Conservation (phyloP, 2,329 filamentous ascomycete species). For the Myriosclerotinia duriaeana region DNA sequence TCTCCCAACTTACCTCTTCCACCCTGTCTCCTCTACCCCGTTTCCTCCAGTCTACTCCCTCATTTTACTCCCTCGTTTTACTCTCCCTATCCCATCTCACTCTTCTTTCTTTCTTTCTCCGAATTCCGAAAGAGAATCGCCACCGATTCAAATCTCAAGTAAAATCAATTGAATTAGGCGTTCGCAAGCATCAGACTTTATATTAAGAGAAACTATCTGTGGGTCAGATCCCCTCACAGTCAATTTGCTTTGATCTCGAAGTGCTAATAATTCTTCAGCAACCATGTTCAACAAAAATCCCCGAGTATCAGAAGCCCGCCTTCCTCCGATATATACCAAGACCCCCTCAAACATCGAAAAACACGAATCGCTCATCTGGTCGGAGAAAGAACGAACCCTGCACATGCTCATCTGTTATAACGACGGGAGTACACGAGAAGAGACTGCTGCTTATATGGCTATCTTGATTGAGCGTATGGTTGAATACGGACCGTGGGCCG, state of each 20-base stretch:
- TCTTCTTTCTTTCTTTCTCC: not conserved
- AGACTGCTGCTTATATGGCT: slow-evolving; percentile 7
- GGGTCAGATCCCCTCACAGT: not conserved
- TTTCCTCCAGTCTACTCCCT: no score
- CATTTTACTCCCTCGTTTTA: not conserved
- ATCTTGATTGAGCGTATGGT: not conserved
- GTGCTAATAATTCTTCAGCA: not conserved
- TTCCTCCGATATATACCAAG: not conserved
- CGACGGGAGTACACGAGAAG: slow-evolving; percentile 2
- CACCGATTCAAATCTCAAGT: not conserved
- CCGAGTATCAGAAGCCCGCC: not conserved
- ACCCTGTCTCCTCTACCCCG: not conserved
- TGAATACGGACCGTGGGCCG: slow-evolving; percentile 6
- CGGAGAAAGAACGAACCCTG: not conserved
- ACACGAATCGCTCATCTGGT: slow-evolving; percentile 9
- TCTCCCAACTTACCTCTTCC: not conserved
- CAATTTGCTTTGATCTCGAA: not conserved
- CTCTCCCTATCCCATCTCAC: not conserved
- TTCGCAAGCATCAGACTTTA: not conserved
- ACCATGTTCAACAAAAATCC: not conserved
- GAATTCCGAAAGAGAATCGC: not conserved
- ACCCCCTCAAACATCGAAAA: not conserved
- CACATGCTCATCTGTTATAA: slow-evolving; percentile 9
- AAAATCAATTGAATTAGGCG: not conserved
- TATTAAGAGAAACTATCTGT: not conserved